Evolutionary conservation across 179 eudicot genomes (phyloP).

Genomic region (Camellia oleifera): DNA sequence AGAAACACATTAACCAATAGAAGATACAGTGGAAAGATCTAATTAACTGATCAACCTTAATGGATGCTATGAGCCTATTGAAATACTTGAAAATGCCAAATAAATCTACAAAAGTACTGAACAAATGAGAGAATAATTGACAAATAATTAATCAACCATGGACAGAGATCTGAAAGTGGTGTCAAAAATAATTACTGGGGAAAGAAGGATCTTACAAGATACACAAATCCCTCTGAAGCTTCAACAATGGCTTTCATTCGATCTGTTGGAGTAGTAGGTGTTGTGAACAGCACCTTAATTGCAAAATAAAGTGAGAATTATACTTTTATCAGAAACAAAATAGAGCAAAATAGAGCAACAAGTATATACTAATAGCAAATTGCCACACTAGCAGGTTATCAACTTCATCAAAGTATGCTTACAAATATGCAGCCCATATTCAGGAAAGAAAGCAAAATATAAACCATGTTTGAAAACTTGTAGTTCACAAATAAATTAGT

Average conservation of each 20-base stretch:
- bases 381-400: background rate
- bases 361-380: slow-evolving; percentile 6
- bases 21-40: background rate
- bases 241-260: slow-evolving; percentile 92
- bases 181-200: slow-evolving; percentile 4
- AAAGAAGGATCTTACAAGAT: slow-evolving; percentile 63
- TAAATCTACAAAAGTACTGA: background rate
- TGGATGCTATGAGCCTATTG: background rate
- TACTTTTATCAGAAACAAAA: background rate
- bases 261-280: slow-evolving; percentile 86
- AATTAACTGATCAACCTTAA: background rate
- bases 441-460: background rate
- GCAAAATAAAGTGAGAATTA: slow-evolving; percentile 12
- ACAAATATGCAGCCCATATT: background rate
- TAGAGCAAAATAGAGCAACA: background rate
- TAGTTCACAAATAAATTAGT: background rate
- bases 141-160: background rate
- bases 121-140: background rate
- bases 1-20: background rate
- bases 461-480: background rate
- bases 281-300: slow-evolving; percentile 82
- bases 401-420: background rate
- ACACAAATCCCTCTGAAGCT: slow-evolving; percentile 87
- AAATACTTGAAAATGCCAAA: slow-evolving; percentile 1
- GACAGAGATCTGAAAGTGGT: background rate